Evolutionary conservation across 495 filamentous ascomycete species (phyloP).

Genomic region (Lepidopterella palustris): DNA sequence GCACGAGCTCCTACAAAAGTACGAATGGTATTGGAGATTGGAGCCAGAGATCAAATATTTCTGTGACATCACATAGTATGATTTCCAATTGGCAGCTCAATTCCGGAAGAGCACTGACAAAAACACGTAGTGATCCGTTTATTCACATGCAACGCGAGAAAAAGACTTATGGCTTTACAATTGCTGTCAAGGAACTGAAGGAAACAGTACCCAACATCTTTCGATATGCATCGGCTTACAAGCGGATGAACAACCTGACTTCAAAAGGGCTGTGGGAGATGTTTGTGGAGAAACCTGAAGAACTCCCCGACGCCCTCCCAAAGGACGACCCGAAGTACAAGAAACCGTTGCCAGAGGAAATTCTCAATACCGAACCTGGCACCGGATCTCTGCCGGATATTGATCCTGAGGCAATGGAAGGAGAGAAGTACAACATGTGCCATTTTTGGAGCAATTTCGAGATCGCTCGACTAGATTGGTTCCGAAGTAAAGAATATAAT

Average conservation of each 20-base stretch:
- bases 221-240: slow-evolving; percentile 99
- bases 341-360: slow-evolving; percentile 74
- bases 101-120: slow-evolving; percentile 25
- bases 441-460: slow-evolving; percentile 99
- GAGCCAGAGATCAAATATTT: slow-evolving; percentile 99
- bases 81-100: background rate
- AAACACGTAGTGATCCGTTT: slow-evolving; percentile 79
- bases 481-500: slow-evolving; percentile 92
- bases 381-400: slow-evolving; percentile 68
- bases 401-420: slow-evolving; percentile 91
- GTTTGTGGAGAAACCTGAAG: slow-evolving; percentile 77
- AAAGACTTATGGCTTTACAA: slow-evolving; percentile 99
- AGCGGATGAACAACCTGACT: slow-evolving; percentile 81
- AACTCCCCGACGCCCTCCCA: slow-evolving; percentile 42
- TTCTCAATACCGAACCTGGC: slow-evolving; percentile 68
- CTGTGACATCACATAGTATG: slow-evolving; percentile 99
- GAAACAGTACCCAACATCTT: slow-evolving; percentile 99
- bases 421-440: slow-evolving; percentile 99
- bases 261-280: slow-evolving; percentile 98
- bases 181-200: slow-evolving; percentile 95
- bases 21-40: slow-evolving; percentile 99
- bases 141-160: slow-evolving; percentile 82
- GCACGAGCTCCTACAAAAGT: slow-evolving; percentile 89
- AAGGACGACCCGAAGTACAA: slow-evolving; percentile 61
- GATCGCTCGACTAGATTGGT: slow-evolving; percentile 91